phyloP scores from a whole-genome alignment of 2,329 filamentous ascomycete genomes.

The Fusarium robinianum region DNA sequence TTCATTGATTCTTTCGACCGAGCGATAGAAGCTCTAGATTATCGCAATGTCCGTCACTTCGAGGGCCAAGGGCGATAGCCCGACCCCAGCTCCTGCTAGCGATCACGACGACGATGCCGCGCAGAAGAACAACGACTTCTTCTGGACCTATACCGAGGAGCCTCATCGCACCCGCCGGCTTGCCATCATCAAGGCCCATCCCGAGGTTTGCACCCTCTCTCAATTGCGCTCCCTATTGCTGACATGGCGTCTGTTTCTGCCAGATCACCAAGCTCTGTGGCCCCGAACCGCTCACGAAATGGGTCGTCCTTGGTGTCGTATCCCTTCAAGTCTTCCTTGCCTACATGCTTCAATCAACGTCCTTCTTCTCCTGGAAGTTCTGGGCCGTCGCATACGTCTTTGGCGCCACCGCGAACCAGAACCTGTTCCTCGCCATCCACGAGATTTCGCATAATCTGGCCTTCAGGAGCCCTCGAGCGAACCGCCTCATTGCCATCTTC shows the following conservation, averaged over 20 bases:
- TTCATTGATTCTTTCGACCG: neutral
- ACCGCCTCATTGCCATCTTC: slow-evolving; percentile 86
- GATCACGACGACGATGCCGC: slow-evolving; percentile 24
- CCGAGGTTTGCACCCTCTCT: slow-evolving; percentile 66
- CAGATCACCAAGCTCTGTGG: slow-evolving; percentile 97
- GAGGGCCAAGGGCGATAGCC: slow-evolving; percentile 35
- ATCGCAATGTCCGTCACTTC: slow-evolving; percentile 39
- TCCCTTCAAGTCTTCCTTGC: slow-evolving; percentile 78
- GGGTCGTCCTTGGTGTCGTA: slow-evolving; percentile 83
- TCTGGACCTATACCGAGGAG: slow-evolving; percentile 99
- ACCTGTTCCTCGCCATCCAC: slow-evolving; percentile 97
- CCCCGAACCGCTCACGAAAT: slow-evolving; percentile 94
- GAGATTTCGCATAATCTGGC: slow-evolving; percentile 98
- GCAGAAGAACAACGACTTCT: slow-evolving; percentile 64
- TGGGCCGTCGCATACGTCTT: slow-evolving; percentile 87
- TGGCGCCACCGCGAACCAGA: slow-evolving; percentile 96
- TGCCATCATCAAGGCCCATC: slow-evolving; percentile 97
- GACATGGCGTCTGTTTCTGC: slow-evolving; percentile 8
- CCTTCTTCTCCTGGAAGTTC: slow-evolving; percentile 83
- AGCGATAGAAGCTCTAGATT: neutral
- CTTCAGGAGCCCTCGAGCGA: slow-evolving; percentile 78
- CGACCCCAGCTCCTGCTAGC: slow-evolving; percentile 17
- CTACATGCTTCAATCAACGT: slow-evolving; percentile 73
- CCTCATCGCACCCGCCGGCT: slow-evolving; percentile 88
- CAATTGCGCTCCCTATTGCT: slow-evolving; percentile 11